Evolutionary conservation across 495 filamentous ascomycete genomes (phyloP), one percentile per base, ranked within the genome.

Genomic region (Trichoderma orchidacearum): DNA sequence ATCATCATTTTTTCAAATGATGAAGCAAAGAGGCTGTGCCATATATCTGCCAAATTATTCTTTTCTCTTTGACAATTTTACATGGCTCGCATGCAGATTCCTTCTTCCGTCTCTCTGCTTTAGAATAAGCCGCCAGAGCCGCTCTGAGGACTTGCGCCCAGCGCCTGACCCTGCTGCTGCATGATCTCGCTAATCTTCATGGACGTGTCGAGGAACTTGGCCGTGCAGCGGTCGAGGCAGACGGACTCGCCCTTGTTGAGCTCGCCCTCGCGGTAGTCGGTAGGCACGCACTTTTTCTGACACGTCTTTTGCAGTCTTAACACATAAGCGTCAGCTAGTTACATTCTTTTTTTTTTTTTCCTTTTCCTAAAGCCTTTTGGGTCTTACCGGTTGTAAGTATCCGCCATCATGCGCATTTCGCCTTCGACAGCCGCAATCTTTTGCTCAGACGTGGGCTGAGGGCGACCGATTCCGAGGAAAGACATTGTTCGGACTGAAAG

Each of bases 201-300:
- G 71, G 95, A 89, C 66, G 95, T 90, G 59, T 98, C 93, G 74
- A 98, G 96, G 80, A 96, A 97, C 77, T 98, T 98, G 66, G 85
- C 78, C 34, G 92, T 84, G 73, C 93, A 98, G 60, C 93, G 87
- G 75, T 98, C 93, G 60, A 98, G 82, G 75, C 93, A 98, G 61
- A 97, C 93, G 55, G 85, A 86, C 74, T 98, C 93, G 77, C 93
- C 93, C 77, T 98, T 98, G 80, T 95, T 93, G 59, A 98, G 82
- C 57, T 97, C 94, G 66, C 79, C 79, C 76, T 98, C 93, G 64
- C 89, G 88, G 81, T 97, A 98, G 59, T 89, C 83, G 62, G 71
- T 76, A 57, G 90, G 90, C 56, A 98, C 80, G 70, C 93, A 98
- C 73, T 98, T 98, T 68, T 84, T 81, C 58, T 84, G 81, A 79